phyloP scores from a whole-genome alignment of 805 yeast genomes.

The Wickerhamomyces queroliae region DNA sequence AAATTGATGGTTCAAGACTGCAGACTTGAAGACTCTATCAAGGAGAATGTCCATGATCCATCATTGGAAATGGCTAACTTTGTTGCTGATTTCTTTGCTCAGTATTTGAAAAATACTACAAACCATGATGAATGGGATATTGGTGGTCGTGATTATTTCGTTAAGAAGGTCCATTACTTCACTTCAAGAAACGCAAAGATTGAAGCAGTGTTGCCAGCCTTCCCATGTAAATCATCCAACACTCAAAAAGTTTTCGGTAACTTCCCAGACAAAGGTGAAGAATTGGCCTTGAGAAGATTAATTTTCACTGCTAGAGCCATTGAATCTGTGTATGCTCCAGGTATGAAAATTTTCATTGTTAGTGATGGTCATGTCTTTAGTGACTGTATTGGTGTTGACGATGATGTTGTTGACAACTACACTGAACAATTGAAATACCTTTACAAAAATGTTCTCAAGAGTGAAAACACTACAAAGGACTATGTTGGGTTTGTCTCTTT shows the following conservation, averaged over 20 bases:
- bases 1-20: constrained; percentile 30
- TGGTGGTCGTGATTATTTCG: constrained; percentile 39
- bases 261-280: constrained; percentile 51
- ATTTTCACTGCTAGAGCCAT: constrained; percentile 26
- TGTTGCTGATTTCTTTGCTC: constrained; percentile 38
- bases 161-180: constrained; percentile 38
- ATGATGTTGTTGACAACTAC: constrained; percentile 43
- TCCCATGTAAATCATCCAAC: constrained; percentile 62
- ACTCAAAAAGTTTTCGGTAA: constrained; percentile 41
- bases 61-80: constrained; percentile 19
- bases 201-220: constrained; percentile 58
- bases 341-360: constrained; percentile 49
- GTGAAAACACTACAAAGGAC: constrained; percentile 23
- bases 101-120: constrained; percentile 40
- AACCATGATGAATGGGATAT: constrained; percentile 42
- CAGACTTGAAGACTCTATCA: constrained; percentile 22
- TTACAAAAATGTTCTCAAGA: constrained; percentile 27
- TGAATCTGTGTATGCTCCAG: constrained; percentile 43
- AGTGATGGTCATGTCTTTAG: constrained; percentile 64
- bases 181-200: constrained; percentile 41
- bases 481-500: constrained; percentile 35
- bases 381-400: constrained; percentile 60
- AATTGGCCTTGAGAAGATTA: constrained; percentile 33
- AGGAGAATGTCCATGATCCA: constrained; percentile 7
- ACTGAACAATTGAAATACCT: constrained; percentile 37